phyloP scores from a whole-genome alignment of 1,139 yeast species.

The Scheffersomyces quercinus region DNA sequence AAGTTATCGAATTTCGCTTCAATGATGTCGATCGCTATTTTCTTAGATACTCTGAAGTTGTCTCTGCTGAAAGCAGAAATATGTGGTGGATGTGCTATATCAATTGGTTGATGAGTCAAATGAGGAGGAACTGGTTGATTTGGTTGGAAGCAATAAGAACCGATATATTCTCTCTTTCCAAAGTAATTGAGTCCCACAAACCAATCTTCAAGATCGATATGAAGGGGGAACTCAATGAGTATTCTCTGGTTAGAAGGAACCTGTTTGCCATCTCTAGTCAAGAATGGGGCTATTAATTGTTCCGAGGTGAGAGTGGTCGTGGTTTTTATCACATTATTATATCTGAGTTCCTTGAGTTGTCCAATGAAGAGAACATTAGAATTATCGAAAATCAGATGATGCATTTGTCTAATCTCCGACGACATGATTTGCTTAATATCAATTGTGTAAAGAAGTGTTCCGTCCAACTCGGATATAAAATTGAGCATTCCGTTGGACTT shows the following conservation, averaged over 20 bases:
- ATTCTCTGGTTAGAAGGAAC: conserved; percentile 42
- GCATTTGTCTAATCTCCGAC: conserved; percentile 70
- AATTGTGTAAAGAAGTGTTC: conserved; percentile 61
- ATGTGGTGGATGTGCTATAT: conserved; percentile 2
- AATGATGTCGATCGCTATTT: conserved; percentile 56
- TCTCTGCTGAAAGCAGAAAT: conserved; percentile 31
- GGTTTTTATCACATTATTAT: conserved; percentile 40
- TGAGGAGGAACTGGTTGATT: conserved; percentile 1
- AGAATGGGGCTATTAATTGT: conserved; percentile 22
- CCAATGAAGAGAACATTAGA: conserved; percentile 63
- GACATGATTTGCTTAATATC: conserved; percentile 57
- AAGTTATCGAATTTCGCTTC: conserved; percentile 60
- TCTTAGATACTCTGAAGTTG: conserved; percentile 56
- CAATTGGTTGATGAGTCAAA: neutral
- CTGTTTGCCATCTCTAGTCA: conserved; percentile 35
- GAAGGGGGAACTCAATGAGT: conserved; percentile 63
- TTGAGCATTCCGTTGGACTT: conserved; percentile 67
- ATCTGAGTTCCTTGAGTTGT: conserved; percentile 52
- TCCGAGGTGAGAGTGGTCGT: conserved; percentile 25
- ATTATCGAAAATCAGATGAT: conserved; percentile 65
- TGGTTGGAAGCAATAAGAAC: conserved; percentile 20
- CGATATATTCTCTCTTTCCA: conserved; percentile 60
- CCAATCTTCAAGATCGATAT: conserved; percentile 84
- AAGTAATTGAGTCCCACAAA: conserved; percentile 69
- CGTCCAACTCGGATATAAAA: conserved; percentile 65